Evolutionary conservation across 169 alveolate genomes (phyloP).

Genomic region (Cryptosporidium andersoni): DNA sequence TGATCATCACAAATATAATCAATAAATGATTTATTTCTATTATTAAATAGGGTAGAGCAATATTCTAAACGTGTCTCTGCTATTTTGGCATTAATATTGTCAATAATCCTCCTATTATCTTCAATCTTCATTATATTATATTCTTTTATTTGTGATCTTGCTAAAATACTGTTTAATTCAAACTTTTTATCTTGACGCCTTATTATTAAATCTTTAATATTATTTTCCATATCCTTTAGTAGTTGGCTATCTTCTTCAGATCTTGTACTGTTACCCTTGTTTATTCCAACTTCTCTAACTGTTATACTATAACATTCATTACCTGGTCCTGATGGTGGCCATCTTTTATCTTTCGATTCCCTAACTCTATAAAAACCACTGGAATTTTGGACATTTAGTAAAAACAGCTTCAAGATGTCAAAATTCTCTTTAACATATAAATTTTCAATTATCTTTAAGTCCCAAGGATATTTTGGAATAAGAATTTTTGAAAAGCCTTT

Average conservation of each 20-base stretch:
- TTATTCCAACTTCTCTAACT: not conserved
- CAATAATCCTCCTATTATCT: not conserved
- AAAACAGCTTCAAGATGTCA: not conserved
- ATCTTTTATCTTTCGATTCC: slow-evolving; percentile 16
- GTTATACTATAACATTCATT: slow-evolving; percentile 21
- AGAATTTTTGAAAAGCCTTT: not conserved
- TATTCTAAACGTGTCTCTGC: not conserved
- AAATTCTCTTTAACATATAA: not conserved
- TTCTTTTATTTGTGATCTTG: slow-evolving; percentile 25
- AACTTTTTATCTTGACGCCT: not conserved
- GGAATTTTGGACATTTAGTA: slow-evolving; percentile 20
- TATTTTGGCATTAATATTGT: slow-evolving; percentile 5
- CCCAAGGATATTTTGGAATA: slow-evolving; percentile 29
- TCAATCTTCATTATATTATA: slow-evolving; percentile 26
- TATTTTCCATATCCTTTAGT: not conserved
- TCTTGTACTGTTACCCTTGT: not conserved
- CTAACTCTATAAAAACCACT: slow-evolving; percentile 10
- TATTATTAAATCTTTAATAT: slow-evolving; percentile 9
- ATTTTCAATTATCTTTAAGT: slow-evolving; percentile 19
- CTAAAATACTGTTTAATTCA: slow-evolving; percentile 5
- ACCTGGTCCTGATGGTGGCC: slow-evolving; percentile 72
- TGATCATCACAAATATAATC: slow-evolving; percentile 3
- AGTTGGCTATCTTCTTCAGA: not conserved
- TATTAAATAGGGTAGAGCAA: slow-evolving; percentile 24
- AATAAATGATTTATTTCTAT: slow-evolving; percentile 20